Conservation (phyloP, 176 grass and related monocot species). For the Eragrostis curvula region DNA sequence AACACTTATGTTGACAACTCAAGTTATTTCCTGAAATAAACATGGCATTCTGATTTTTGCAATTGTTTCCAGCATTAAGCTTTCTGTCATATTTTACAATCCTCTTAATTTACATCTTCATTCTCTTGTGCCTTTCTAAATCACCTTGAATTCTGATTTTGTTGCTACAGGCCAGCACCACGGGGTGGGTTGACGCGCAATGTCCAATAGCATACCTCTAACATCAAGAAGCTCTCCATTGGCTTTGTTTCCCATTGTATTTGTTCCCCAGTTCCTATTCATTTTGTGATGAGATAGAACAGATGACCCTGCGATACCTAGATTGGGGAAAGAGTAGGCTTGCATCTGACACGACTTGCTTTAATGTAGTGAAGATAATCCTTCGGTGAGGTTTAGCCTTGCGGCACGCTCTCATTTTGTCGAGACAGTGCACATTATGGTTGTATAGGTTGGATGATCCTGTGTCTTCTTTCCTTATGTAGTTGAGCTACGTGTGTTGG, state of each 20-base stretch:
- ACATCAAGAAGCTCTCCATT: conserved; percentile 56
- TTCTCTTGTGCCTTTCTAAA: neutral
- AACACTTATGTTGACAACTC: neutral
- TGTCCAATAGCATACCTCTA: conserved; percentile 52
- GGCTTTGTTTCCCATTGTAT: conserved; percentile 46
- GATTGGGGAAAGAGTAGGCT: conserved; percentile 58
- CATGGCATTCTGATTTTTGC: neutral
- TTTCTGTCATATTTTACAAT: neutral
- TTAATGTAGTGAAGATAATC: conserved; percentile 55
- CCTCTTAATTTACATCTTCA: neutral
- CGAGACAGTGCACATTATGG: conserved; percentile 54
- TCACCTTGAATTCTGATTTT: conserved; percentile 24
- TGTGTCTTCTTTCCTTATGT: conserved; percentile 43
- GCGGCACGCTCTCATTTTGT: conserved; percentile 51
- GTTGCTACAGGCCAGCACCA: conserved; percentile 55
- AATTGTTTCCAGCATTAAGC: neutral
- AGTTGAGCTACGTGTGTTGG: conserved; percentile 50
- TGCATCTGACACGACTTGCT: conserved; percentile 60
- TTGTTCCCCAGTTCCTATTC: conserved; percentile 48
- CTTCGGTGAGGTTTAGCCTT: conserved; percentile 57
- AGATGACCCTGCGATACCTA: conserved; percentile 62
- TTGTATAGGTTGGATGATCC: conserved; percentile 66
- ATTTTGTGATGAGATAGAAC: conserved; percentile 71
- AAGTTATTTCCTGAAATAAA: neutral
- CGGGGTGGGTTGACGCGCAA: conserved; percentile 59